phyloP scores from a whole-genome alignment of 2,329 filamentous ascomycete genomes.

The Phaeosphaeria sp. region DNA sequence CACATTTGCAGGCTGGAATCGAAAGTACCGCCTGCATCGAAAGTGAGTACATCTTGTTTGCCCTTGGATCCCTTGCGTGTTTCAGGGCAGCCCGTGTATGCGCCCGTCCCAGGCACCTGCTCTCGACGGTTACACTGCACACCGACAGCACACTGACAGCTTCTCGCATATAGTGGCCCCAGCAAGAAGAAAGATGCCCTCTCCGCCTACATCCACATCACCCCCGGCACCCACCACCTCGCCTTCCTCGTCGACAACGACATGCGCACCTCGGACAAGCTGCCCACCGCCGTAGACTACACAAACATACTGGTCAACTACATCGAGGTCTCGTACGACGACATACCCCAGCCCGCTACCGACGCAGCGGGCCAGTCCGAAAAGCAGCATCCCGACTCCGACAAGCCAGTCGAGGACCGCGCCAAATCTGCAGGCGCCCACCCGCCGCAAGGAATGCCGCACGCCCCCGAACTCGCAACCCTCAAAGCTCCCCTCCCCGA shows the following conservation, averaged over 20 bases:
- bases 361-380: slow-evolving; percentile 20
- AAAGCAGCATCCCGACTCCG: slow-evolving; percentile 25
- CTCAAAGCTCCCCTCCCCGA: slow-evolving; percentile 33
- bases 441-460: slow-evolving; percentile 50
- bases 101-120: slow-evolving; percentile 10
- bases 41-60: slow-evolving; percentile 67
- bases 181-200: slow-evolving; percentile 64
- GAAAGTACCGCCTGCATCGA: slow-evolving; percentile 85
- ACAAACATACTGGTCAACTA: slow-evolving; percentile 99
- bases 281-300: slow-evolving; percentile 96
- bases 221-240: slow-evolving; percentile 93
- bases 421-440: slow-evolving; percentile 32
- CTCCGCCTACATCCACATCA: slow-evolving; percentile 79
- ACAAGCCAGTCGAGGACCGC: slow-evolving; percentile 33
- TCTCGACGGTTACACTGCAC: slow-evolving; percentile 40
- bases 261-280: slow-evolving; percentile 84
- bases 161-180: slow-evolving; percentile 40
- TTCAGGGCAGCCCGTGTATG: slow-evolving; percentile 14
- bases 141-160: slow-evolving; percentile 36
- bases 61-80: slow-evolving; percentile 7
- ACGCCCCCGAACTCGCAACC: slow-evolving; percentile 46
- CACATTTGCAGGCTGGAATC: slow-evolving; percentile 96
- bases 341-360: slow-evolving; percentile 55
- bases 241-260: slow-evolving; percentile 95
- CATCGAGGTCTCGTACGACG: slow-evolving; percentile 86